These are phyloP conservation scores for Eucalyptus cloeziana DNA, from an alignment of 345 rosid species.

Conservation along the genomic window DNA sequence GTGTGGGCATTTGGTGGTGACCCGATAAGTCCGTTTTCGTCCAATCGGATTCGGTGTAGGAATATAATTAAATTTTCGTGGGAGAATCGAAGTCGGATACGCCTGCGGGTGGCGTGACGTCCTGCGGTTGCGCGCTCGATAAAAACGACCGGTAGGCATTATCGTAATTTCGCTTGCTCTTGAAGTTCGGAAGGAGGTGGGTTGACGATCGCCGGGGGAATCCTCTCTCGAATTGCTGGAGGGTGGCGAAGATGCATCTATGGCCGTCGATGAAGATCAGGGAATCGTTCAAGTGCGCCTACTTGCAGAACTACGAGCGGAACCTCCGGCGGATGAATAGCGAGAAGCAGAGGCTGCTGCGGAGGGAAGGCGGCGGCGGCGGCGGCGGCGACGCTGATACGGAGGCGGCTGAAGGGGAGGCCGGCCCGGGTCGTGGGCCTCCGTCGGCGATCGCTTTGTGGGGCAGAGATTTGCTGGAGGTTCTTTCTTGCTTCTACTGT, in stretches of 20 bases:
- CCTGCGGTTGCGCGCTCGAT: not conserved
- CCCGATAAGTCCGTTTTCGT: not conserved
- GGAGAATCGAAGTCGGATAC: not conserved
- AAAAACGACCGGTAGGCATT: not conserved
- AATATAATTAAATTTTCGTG: not conserved
- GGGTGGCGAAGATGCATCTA: constrained; percentile 36
- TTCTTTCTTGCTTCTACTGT: constrained; percentile 40
- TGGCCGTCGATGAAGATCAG: constrained; percentile 55
- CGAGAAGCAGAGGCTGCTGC: constrained; percentile 28
- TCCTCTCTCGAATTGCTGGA: not conserved
- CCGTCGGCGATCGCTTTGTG: not conserved
- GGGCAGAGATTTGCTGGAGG: constrained; percentile 16
- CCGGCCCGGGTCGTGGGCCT: not conserved
- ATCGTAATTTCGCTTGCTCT: not conserved
- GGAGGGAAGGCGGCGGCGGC: not conserved
- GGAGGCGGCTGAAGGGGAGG: not conserved
- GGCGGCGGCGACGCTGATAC: not conserved
- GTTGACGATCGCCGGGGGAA: not conserved
- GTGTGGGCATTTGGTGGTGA: not conserved
- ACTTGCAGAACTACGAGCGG: constrained; percentile 39
- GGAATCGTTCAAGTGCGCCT: constrained; percentile 46
- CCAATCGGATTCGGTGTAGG: not conserved
- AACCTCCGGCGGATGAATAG: constrained; percentile 39
- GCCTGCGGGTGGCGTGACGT: not conserved
- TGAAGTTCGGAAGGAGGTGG: not conserved